A percentile compares a stretch with the other conserved stretches of the same genome.
These are phyloP conservation scores for Nothophaeocryptopus gaeumannii DNA, from an alignment of 2,329 filamentous ascomycete genomes.

Conservation along the genomic window DNA sequence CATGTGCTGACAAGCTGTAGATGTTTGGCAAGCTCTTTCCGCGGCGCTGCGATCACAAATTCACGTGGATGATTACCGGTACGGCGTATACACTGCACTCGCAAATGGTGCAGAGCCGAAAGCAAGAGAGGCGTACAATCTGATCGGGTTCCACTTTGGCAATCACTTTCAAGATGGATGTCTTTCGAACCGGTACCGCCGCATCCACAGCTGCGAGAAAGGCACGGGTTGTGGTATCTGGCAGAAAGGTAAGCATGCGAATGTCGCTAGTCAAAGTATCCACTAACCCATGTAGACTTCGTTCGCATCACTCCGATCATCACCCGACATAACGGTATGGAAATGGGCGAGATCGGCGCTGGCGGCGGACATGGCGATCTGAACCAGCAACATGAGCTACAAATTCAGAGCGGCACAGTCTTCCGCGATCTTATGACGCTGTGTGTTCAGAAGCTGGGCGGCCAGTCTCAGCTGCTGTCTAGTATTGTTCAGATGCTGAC, in stretches of 20 bases:
- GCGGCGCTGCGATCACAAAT: constrained; percentile 67
- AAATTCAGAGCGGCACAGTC: constrained; percentile 51
- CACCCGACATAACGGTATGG: constrained; percentile 55
- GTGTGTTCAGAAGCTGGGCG: constrained; percentile 42
- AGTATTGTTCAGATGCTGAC: constrained; percentile 39
- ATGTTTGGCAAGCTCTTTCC: constrained; percentile 60
- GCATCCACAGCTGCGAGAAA: constrained; percentile 83
- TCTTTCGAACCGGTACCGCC: constrained; percentile 60
- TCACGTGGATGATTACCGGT: constrained; percentile 80
- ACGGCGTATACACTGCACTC: constrained; percentile 65
- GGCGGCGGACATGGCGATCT: constrained; percentile 78
- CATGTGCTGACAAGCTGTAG: too few species aligned
- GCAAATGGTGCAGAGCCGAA: constrained; percentile 40
- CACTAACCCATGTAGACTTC: constrained; percentile 44
- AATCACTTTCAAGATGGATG: constrained; percentile 70
- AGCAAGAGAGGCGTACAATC: constrained; percentile 60
- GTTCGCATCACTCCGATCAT: constrained; percentile 80
- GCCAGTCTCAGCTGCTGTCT: constrained; percentile 34
- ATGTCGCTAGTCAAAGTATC: background rate
- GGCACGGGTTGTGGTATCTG: constrained; percentile 60
- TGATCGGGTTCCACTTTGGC: constrained; percentile 72
- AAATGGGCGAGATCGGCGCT: constrained; percentile 67
- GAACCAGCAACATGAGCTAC: constrained; percentile 64
- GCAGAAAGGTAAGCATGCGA: constrained; percentile 30
- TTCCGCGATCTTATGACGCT: constrained; percentile 54